Evolutionary conservation across 148 eudicot species (phyloP), one percentile per base, ranked within the genome.

Genomic region (Rhododendron ovatum): DNA sequence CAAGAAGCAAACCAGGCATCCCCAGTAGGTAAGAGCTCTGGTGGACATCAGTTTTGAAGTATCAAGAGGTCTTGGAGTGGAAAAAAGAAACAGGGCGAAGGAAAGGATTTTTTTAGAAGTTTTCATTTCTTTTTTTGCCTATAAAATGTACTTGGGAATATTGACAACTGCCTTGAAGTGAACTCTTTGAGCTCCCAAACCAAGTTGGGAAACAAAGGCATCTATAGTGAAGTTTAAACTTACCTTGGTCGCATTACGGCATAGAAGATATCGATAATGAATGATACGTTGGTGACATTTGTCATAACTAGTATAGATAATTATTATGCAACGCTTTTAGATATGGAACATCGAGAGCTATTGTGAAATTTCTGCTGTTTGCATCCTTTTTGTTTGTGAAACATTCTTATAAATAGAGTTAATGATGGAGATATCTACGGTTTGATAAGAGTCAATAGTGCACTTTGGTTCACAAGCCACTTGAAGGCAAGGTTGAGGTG

Each of bases 1-100:
- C 90, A 88, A n/a, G 91, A 75, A 28, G 82, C 74, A 51, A 91
- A 83, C 50, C 89, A 88, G 80, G 82, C 75, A n/a, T 90, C 98
- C 67, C 90, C 91, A 84, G 81, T 57, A 45, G 87, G 78, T 73
- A 63, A 82, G 57, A 12, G 86, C 61, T 87, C 93, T 83, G 90
- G 91, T 77, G 90, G 89, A 83, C 91, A 89, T 71, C 50, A 9
- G 33, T 71, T 71, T 71, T 33, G 39, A 30, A 71, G 37, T 71
- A 30, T 12, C 37, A 3, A 71, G 71, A n/a, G 8, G 76, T 3
- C 7, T 26, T 30, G 76, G 76, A 71, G 39, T 30, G 2, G 18
- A 5, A 30, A 30, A 71, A 71, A 30, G 1, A 41, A 41, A 41
- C 13, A 71, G 39, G 76, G 39, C 9, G 7, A 12, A 12, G 41